Base-by-base conservation (phyloP, 2,329 filamentous ascomycete genomes). In the Plectosphaerella sp. region DNA sequence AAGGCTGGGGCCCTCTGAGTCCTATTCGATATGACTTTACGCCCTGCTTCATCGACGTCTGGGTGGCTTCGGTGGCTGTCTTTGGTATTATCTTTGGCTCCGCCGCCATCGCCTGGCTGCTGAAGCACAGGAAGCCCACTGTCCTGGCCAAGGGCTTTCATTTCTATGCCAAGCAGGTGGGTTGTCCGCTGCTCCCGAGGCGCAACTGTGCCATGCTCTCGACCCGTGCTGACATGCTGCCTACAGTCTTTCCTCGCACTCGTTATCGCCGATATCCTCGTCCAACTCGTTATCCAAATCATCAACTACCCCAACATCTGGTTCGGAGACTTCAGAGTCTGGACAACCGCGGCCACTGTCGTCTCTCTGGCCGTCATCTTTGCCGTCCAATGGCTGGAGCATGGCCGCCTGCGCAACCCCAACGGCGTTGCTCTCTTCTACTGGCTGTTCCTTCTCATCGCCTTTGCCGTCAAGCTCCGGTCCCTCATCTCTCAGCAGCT, bases 1-100 rank as follows among this genome's bases (percentile, higher is more conserved):
- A 97, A 72, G 95, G 94, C 63, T 99, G 94, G 94, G 95, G 95
- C 1, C 94, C 94, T 20, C 67, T 99, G 66, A 97, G 91, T 71
- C 85, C 86, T 36, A 78, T 85, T 59, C 82, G 93, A 68, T 97
- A 91, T 71, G 94, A 99, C 73, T 91, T 99, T 64, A 97, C 94
- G 15, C 93, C 94, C 41, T 99, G 94, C 75, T 99, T 99, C 67
- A 85, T 97, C 62, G 95, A 99, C 67, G 83, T 96, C 20, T 92
- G 90, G 83, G 83, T 97, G 54, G 83, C 88, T 35, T 73, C 79
- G 2, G 89, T 96, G 25, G 89, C 90, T 9, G 78, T 78, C 14
- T 95, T 87, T 73, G 92, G 93, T 15, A 76, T 97, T 22, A 51
- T 97, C 22, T 79, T 87, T 57, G 94, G 94, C 53, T 78, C 84